Evolutionary conservation across 2,329 filamentous ascomycete species (phyloP), one percentile per base, ranked within the genome.

Genomic region (Exophiala xenobiotica): DNA sequence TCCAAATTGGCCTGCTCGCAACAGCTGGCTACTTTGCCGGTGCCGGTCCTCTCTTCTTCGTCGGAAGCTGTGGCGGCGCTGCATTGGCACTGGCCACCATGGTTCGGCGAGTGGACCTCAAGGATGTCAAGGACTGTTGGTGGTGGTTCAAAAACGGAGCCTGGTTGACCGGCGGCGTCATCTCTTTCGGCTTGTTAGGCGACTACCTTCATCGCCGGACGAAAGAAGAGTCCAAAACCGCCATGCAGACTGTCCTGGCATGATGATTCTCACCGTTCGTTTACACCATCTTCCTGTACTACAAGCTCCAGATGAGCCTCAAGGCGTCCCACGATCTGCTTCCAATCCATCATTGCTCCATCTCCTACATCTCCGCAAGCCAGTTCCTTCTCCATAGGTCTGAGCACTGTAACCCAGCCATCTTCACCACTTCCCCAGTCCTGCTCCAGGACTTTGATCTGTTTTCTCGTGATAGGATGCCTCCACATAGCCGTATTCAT

Each of bases 401-500:
- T 70, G 56, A 95, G 65, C 14, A 95, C 81, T 63, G 88, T 83
- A 58, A 93, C 79, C 86, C 82, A 86, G 4, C 74, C 74, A 6
- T 67, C 62, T 16, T 68, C 59, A 1, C 69, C 71, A 26, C 62
- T 50, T 4, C 84, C 85, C 90, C 90, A 96, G 51, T 90, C 87
- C 41, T 86, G 79, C 57, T 85, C 78, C 40, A 96, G 72, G 0
- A 87, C 74, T 33, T 72, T 72, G 29, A 96, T 70, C 58, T 96
- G 89, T 57, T 80, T 82, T 43, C 71, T 77, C 1, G 91, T 96
- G 39, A 95, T 74, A 1, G 90, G 91, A 66, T 96, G 90, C 49
- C 78, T 75, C 86, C 88, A 95, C 91, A 96, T 96, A 3, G 85
- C 83, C 19, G 83, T 90, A 67, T 96, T 96, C 89, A 96, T 95